Base-by-base conservation (phyloP, 257 asterid species). In the Thymus mandschuricus region DNA sequence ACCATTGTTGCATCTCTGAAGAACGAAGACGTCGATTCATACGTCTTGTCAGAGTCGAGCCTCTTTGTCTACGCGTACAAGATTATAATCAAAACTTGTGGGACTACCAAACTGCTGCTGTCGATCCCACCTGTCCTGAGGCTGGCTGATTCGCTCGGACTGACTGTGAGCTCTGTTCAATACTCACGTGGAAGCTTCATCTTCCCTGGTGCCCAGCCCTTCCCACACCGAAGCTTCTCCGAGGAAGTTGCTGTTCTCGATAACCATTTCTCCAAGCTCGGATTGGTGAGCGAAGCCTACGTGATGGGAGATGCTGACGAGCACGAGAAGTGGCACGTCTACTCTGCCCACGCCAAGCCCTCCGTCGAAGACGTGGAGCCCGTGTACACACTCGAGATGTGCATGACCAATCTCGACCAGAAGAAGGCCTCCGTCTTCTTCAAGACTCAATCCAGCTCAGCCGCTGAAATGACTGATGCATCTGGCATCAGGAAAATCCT, bases 11-110 rank as follows among this genome's bases (percentile, higher is more conserved):
- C 92, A 10, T 87, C 92, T 3, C 73, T 91, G 62, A 84, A 87
- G 35, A 91, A 91, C 38, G 79, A 83, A 3, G 84, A 87, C 6
- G 87, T 92, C 0, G 94, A 89, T 52, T 92, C 98, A 29, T 89
- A 89, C 70, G 98, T 92, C 58, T 82, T 89, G 3, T 92, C 96
- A 0, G 96, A 92, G 74, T 92, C 98, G 21, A 92, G 96, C 86
- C 89, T 92, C 68, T 92, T 92, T 60, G 91, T 92, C n/a, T 84
- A 79, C 79, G 76, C 96, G 0, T 79, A 83, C 86, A 87, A 89
- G 85, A 82, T 92, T 1, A 88, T 92, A 3, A 55, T 89, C 70
- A 92, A 92, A 73, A 92, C 98, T 31, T 92, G 96, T 73, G 96
- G 96, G 77, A 88, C 98, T 49, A 92, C 98, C 1, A 92, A 89